phyloP scores from a whole-genome alignment of 1,284 basidiomycete species.

The Schizopora paradoxa region DNA sequence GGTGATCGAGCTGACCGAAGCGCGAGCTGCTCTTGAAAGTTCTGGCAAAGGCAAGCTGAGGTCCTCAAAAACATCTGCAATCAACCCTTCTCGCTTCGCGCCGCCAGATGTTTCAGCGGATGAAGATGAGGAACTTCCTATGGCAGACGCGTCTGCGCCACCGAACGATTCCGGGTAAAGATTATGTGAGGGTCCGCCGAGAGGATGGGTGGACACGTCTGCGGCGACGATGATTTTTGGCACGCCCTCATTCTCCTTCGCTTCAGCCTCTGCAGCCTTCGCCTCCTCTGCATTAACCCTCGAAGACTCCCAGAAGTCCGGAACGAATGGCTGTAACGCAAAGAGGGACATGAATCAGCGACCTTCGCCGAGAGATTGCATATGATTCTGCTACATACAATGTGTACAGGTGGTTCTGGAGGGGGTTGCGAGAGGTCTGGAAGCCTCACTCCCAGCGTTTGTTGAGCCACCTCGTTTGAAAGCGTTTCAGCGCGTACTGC shows the following conservation, averaged over 20 bases:
- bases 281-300: conserved; percentile 30
- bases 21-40: background rate
- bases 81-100: conserved; percentile 7
- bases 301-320: conserved; percentile 68
- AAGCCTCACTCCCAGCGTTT: conserved; percentile 43
- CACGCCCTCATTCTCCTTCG: conserved; percentile 30
- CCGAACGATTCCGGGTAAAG: conserved; percentile 35
- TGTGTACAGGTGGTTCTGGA: conserved; percentile 44
- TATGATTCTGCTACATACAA: conserved; percentile 43
- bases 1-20: background rate
- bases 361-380: conserved; percentile 5
- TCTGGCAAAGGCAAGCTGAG: conserved; percentile 12
- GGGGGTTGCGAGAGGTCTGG: conserved; percentile 47
- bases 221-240: conserved; percentile 74
- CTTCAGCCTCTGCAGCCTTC: conserved; percentile 23
- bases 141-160: conserved; percentile 17
- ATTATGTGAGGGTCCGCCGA: conserved; percentile 61
- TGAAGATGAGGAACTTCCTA: conserved; percentile 1
- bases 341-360: conserved; percentile 9
- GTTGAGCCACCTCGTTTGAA: conserved; percentile 18
- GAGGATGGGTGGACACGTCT: conserved; percentile 56
- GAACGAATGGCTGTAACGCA: conserved; percentile 55
- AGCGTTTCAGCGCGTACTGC: background rate
- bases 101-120: background rate
- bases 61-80: conserved; percentile 15